Evolutionary conservation across 1,284 basidiomycete species (phyloP), one percentile per base, ranked within the genome.

Genomic region (Cryptococcus sp.): DNA sequence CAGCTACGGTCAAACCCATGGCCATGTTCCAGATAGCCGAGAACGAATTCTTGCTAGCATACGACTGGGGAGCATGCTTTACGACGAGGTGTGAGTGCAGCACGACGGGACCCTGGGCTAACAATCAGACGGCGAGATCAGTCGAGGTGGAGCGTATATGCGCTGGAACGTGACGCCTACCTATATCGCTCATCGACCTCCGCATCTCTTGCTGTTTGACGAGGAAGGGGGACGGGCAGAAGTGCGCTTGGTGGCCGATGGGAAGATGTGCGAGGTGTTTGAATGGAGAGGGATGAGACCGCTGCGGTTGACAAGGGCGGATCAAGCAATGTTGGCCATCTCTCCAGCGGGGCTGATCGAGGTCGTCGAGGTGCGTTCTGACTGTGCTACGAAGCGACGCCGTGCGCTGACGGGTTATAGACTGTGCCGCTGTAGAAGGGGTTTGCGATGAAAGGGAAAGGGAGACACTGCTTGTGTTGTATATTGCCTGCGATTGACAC

Each of bases 1-100:
- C 54, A 10, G 42, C 34, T 28, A 24, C 23, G 4, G 50, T 47
- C 5, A 62, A 51, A 43, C 57, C 65, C 1, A 37, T 66, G 51
- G 59, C 47, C 3, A 68, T 68, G 65, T 66, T 54, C 48, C 65
- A 68, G 42, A 53, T 59, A 24, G 58, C 47, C 5, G 62, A 64
- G 43, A 58, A 59, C 28, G 65, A 68, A 50, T 68, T 68, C 47
- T 35, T 64, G 38, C 42, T 68, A 44, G 63, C 57, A 0, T 68
- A 68, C 41, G 58, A 66, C 16, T 58, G 54, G 55, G 65, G 65
- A 22, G 63, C 56, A 9, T 68, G 62, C 48, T 64, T 60, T 50
- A 62, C 66, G 2, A 63, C 59, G 0, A 63, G 64, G 38, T 63
- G 63, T 65, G 43, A 53, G 65, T 56, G 19, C 3, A 14, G 31